Evolutionary conservation across 1,139 yeast species (phyloP).

Genomic region (Maudiozyma humilis): DNA sequence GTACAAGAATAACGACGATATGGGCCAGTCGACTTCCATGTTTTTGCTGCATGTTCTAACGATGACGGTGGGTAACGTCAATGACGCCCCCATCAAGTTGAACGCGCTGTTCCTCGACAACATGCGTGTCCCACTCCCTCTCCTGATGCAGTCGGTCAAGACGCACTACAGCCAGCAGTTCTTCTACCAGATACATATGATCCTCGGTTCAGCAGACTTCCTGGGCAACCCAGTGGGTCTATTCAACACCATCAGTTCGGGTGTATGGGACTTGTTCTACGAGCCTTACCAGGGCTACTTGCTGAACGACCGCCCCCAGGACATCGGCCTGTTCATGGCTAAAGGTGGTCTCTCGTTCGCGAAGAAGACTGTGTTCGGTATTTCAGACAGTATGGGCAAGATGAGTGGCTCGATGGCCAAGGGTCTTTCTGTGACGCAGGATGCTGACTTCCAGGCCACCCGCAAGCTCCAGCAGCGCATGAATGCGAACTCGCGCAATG

Average conservation of each 20-base stretch:
- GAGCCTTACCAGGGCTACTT: conserved; percentile 96
- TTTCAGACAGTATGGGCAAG: conserved; percentile 87
- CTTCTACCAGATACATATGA: conserved; percentile 84
- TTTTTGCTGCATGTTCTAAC: conserved; percentile 79
- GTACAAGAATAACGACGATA: conserved; percentile 21
- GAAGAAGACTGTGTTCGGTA: conserved; percentile 89
- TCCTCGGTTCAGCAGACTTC: conserved; percentile 92
- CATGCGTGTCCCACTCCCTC: conserved; percentile 75
- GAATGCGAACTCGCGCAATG: conserved; percentile 84
- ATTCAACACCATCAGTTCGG: conserved; percentile 86
- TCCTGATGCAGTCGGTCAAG: conserved; percentile 59
- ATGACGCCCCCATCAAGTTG: conserved; percentile 89
- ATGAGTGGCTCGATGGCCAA: conserved; percentile 92
- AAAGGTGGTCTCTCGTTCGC: conserved; percentile 92
- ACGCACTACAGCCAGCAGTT: conserved; percentile 92
- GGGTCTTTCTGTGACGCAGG: conserved; percentile 86
- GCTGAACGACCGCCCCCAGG: conserved; percentile 91
- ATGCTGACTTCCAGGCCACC: conserved; percentile 72
- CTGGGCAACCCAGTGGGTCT: conserved; percentile 96
- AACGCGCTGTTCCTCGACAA: conserved; percentile 85
- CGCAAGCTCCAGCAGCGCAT: conserved; percentile 66
- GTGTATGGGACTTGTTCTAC: conserved; percentile 91
- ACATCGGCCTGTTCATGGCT: conserved; percentile 88
- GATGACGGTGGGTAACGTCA: conserved; percentile 95
- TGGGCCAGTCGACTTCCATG: conserved; percentile 50